Percentiles rank a stretch among this genome's conserved stretches.
Evolutionary conservation across 2,329 filamentous ascomycete species (phyloP).

Genomic region (Fusarium nurragi): DNA sequence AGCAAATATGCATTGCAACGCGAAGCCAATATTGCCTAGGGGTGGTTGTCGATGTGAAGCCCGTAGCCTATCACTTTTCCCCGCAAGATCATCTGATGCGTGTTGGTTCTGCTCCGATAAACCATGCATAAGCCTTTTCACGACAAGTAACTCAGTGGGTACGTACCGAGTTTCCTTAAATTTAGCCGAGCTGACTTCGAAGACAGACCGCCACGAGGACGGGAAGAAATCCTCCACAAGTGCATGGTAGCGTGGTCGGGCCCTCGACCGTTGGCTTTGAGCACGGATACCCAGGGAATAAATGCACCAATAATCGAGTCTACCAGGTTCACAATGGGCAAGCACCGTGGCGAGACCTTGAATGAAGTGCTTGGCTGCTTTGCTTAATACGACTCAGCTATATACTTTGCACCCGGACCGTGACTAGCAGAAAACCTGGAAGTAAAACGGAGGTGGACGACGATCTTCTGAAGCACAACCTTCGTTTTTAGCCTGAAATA

Average conservation of each 20-base stretch:
- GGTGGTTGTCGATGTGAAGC: background rate
- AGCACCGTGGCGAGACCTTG: background rate
- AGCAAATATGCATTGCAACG: background rate
- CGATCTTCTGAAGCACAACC: slow-evolving; percentile 20
- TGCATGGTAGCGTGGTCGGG: no score
- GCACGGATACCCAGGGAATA: slow-evolving; percentile 3
- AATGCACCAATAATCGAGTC: slow-evolving; percentile 13
- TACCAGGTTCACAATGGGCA: background rate
- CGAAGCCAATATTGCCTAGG: background rate
- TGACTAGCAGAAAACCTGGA: background rate
- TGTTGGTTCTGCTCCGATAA: background rate
- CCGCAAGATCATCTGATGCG: slow-evolving; percentile 4
- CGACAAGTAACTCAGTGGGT: background rate
- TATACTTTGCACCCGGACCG: background rate
- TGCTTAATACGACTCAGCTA: slow-evolving; percentile 8
- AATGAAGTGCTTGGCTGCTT: background rate
- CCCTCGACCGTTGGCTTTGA: no score
- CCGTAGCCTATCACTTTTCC: background rate
- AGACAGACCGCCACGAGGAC: slow-evolving; percentile 3
- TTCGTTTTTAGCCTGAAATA: slow-evolving; percentile 29
- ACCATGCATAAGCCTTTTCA: no score
- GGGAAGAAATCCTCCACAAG: background rate
- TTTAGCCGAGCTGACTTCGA: slow-evolving; percentile 12
- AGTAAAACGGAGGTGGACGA: background rate
- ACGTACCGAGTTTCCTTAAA: background rate